phyloP scores from a whole-genome alignment of 1,284 basidiomycete genomes.

The Psilocybe mexicana region DNA sequence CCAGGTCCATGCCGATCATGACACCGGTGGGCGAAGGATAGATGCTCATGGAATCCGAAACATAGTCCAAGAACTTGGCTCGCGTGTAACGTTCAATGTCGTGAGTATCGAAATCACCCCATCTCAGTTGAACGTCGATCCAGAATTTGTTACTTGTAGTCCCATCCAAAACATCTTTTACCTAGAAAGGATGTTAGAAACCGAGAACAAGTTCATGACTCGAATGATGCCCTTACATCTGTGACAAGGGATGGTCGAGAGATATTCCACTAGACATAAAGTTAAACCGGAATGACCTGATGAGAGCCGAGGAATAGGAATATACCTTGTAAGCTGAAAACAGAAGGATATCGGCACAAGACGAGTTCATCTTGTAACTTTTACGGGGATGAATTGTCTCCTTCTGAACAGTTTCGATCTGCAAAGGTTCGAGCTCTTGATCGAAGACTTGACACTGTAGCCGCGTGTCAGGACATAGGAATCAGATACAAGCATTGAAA shows the following conservation, averaged over 20 bases:
- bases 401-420: slow-evolving; percentile 99
- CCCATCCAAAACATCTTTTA: slow-evolving; percentile 95
- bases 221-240: slow-evolving; percentile 58
- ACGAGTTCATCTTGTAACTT: slow-evolving; percentile 99
- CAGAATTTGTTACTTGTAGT: slow-evolving; percentile 99
- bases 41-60: slow-evolving; percentile 95
- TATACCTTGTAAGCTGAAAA: slow-evolving; percentile 91
- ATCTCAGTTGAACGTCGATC: slow-evolving; percentile 97
- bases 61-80: slow-evolving; percentile 97
- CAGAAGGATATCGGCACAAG: slow-evolving; percentile 93
- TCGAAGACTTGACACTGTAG: slow-evolving; percentile 94
- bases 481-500: slow-evolving; percentile 16
- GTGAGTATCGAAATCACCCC: slow-evolving; percentile 99
- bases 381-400: slow-evolving; percentile 99
- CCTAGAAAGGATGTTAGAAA: slow-evolving; percentile 39
- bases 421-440: slow-evolving; percentile 96
- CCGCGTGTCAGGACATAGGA: background rate
- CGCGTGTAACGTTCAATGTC: slow-evolving; percentile 97
- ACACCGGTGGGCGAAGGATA: slow-evolving; percentile 98
- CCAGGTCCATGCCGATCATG: slow-evolving; percentile 97
- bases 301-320: background rate
- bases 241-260: slow-evolving; percentile 94
- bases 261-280: slow-evolving; percentile 83
- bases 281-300: slow-evolving; percentile 2
- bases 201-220: background rate